Evolutionary conservation across 768 basidiomycete species (phyloP).

Genomic region (Pleurotus tuoliensis): DNA sequence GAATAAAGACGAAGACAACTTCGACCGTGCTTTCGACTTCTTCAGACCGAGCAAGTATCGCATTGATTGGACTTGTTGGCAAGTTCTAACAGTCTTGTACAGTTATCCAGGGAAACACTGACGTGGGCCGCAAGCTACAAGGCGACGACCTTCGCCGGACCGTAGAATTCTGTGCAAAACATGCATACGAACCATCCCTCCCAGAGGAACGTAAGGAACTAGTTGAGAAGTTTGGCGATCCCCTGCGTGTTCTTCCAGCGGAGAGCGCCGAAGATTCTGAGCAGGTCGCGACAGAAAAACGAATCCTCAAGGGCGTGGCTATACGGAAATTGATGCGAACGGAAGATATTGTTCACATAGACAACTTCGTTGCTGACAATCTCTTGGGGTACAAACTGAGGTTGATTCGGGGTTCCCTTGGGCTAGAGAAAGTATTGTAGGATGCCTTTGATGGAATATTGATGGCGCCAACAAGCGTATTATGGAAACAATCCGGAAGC

Average conservation of each 20-base stretch:
- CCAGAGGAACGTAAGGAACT: constrained; percentile 17
- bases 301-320: constrained; percentile 15
- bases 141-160: constrained; percentile 16
- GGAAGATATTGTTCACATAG: constrained; percentile 18
- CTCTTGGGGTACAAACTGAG: constrained; percentile 14
- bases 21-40: constrained; percentile 36
- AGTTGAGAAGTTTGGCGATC: constrained; percentile 1
- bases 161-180: constrained; percentile 17
- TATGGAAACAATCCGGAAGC: too few species aligned
- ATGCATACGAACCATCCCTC: constrained; percentile 19
- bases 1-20: constrained; percentile 34
- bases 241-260: not conserved
- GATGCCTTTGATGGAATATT: too few species aligned
- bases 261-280: not conserved
- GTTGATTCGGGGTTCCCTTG: constrained; percentile 16
- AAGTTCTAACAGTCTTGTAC: not conserved
- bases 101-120: constrained; percentile 19
- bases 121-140: constrained; percentile 12
- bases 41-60: constrained; percentile 30
- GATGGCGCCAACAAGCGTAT: too few species aligned
- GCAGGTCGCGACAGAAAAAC: constrained; percentile 6
- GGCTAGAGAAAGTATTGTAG: constrained; percentile 10
- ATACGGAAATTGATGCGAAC: constrained; percentile 19
- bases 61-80: not conserved
- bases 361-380: constrained; percentile 18